Base-by-base conservation (phyloP, 2,329 filamentous ascomycete genomes). In the Ophiostoma sp. region DNA sequence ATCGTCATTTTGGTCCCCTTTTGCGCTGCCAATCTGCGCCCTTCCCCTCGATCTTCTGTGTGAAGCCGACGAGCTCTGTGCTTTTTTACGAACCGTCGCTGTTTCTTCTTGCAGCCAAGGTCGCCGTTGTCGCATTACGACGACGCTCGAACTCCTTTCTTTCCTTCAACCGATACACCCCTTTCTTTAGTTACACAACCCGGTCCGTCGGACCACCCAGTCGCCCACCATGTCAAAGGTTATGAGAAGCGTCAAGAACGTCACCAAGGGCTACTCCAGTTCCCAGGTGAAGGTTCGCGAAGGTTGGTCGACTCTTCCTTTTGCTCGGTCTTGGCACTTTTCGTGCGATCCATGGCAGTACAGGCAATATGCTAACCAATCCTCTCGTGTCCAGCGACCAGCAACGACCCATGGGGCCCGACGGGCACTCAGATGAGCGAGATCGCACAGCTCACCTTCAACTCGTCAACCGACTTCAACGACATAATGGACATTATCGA, bases 401-500 rank as follows among this genome's bases (percentile, higher is more conserved):
- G 95, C 85, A 99, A 99, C 82, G 96, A 98, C 81, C 93, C 95
- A 85, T 99, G 96, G 96, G 96, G 96, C 77, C 96, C 96, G 70
- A 97, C 95, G 59, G 96, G 96, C 75, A 97, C 94, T 74, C 95
- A 99, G 82, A 98, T 99, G 96, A 93, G 93, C 83, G 96, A 99
- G 84, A 98, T 99, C 81, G 94, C 96, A 82, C 93, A 96, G 82
- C 91, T 98, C 87, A 98, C 96, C 69, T 99, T 95, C 85, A 97
- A 97, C 85, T 97, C 93, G 95, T 95, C 94, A 48, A 95, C 92
- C 83, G 96, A 98, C 82, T 99, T 99, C 85, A 97, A 97, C 85
- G 95, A 99, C 82, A 98, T 99, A 79, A 97, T 99, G 92, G 96
- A 99, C 82, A 99, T 99, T 94, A 87, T 99, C 77, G 96, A 99